Evolutionary conservation across 1,284 basidiomycete species (phyloP).

Genomic region (Boletus smithii): DNA sequence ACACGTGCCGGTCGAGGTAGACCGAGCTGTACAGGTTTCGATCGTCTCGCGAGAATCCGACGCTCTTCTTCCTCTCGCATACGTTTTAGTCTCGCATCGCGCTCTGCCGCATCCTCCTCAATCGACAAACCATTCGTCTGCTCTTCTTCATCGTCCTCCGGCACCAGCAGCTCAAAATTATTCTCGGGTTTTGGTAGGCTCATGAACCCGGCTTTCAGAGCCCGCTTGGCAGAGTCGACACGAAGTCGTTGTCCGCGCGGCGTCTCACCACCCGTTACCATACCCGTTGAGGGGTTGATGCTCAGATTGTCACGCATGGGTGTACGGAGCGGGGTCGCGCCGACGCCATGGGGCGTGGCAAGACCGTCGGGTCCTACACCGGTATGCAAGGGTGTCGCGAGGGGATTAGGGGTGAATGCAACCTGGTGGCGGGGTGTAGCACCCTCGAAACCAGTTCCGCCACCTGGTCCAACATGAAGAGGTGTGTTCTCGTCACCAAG

Average conservation of each 20-base stretch:
- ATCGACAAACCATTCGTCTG: conserved; percentile 41
- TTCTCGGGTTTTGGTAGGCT: conserved; percentile 92
- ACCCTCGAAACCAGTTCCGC: conserved; percentile 86
- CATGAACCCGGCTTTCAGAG: conserved; percentile 79
- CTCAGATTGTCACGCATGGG: conserved; percentile 89
- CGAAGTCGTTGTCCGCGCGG: conserved; percentile 73
- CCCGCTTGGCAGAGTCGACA: conserved; percentile 61
- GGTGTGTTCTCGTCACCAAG: conserved; percentile 97
- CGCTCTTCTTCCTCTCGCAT: conserved; percentile 75
- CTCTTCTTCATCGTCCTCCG: conserved; percentile 75
- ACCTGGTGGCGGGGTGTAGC: conserved; percentile 88
- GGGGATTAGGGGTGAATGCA: conserved; percentile 92
- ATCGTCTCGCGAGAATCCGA: conserved; percentile 76
- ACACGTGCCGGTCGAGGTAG: conserved; percentile 88
- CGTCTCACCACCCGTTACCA: conserved; percentile 60
- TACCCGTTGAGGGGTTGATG: conserved; percentile 75
- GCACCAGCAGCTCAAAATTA: conserved; percentile 94
- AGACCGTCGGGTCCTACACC: conserved; percentile 45
- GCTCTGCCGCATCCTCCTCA: conserved; percentile 90
- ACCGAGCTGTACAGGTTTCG: conserved; percentile 76
- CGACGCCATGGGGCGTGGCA: conserved; percentile 62
- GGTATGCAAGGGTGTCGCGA: conserved; percentile 75
- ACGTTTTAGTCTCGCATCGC: conserved; percentile 76
- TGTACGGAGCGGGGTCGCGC: conserved; percentile 82
- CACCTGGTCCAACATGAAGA: conserved; percentile 65